These are phyloP conservation scores for Tuber microsphaerosporum DNA, from an alignment of 495 filamentous ascomycete species.

Conservation along the genomic window DNA sequence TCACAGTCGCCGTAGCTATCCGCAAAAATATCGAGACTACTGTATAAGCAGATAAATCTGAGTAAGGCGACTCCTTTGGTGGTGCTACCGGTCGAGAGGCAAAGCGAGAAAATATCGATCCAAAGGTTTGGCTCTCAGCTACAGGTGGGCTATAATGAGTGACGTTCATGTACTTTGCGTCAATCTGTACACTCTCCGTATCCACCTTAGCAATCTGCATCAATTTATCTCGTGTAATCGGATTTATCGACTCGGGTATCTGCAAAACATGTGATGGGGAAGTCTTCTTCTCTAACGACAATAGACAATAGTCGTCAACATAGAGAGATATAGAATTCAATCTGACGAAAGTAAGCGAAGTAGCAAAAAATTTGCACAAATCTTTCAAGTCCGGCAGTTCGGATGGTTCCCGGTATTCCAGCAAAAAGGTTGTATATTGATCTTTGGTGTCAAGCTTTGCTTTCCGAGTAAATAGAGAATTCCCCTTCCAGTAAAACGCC, in stretches of 20 bases:
- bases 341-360: conserved; percentile 91
- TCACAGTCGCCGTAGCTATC: conserved; percentile 74
- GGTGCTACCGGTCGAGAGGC: conserved; percentile 8
- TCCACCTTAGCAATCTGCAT: conserved; percentile 73
- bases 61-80: conserved; percentile 17
- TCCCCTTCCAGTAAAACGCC: conserved; percentile 98
- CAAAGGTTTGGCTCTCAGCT: conserved; percentile 19
- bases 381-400: conserved; percentile 80
- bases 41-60: conserved; percentile 34
- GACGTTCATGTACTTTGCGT: conserved; percentile 83
- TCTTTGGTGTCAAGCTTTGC: conserved; percentile 58
- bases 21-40: conserved; percentile 78
- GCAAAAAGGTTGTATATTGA: conserved; percentile 75
- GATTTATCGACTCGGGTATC: conserved; percentile 75
- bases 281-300: conserved; percentile 71
- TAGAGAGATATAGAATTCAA: conserved; percentile 80
- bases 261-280: conserved; percentile 63
- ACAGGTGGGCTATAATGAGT: conserved; percentile 38
- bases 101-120: conserved; percentile 32
- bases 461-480: conserved; percentile 82
- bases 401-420: conserved; percentile 82
- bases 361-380: conserved; percentile 83
- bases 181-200: conserved; percentile 76
- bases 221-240: conserved; percentile 68
- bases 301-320: conserved; percentile 77